These are phyloP conservation scores for Macrophomina pseudophaseolina DNA, from an alignment of 2,329 filamentous ascomycete genomes.

Conservation along the genomic window DNA sequence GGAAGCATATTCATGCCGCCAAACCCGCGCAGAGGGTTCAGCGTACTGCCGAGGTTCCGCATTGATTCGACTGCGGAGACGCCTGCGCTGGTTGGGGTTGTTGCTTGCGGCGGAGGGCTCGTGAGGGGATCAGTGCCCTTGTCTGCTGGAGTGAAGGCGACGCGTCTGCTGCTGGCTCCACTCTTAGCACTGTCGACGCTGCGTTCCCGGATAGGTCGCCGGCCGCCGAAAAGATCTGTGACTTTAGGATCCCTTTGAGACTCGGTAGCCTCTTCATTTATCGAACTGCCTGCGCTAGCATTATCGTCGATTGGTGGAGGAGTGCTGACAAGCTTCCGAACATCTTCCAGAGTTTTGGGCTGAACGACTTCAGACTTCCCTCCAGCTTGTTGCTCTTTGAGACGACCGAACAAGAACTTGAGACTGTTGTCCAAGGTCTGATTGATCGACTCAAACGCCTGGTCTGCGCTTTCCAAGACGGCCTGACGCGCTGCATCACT, in stretches of 20 bases:
- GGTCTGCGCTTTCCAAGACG: conserved; percentile 81
- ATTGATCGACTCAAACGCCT: conserved; percentile 89
- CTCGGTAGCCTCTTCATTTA: conserved; percentile 48
- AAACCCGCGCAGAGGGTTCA: conserved; percentile 83
- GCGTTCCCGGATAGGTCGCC: conserved; percentile 68
- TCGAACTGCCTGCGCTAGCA: conserved; percentile 58
- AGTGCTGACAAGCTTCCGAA: conserved; percentile 82
- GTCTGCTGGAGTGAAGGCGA: conserved; percentile 51
- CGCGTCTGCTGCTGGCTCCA: conserved; percentile 65
- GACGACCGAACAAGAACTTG: conserved; percentile 86
- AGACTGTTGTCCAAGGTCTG: conserved; percentile 90
- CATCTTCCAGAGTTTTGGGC: conserved; percentile 85
- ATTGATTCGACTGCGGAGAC: conserved; percentile 79
- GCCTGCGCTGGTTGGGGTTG: conserved; percentile 30
- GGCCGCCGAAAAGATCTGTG: conserved; percentile 73
- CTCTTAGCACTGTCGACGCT: conserved; percentile 77
- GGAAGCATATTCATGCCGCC: conserved; percentile 75
- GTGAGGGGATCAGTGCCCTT: conserved; percentile 27
- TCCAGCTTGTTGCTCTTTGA: conserved; percentile 69
- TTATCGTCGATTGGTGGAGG: conserved; percentile 60
- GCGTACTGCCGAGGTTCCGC: conserved; percentile 76
- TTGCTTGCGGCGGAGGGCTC: conserved; percentile 32
- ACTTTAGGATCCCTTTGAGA: conserved; percentile 42
- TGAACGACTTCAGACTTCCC: conserved; percentile 28
- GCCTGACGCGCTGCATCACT: conserved; percentile 76